Evolutionary conservation across 768 basidiomycete species (phyloP).

Genomic region (Pilatotrama ljubarskyi): DNA sequence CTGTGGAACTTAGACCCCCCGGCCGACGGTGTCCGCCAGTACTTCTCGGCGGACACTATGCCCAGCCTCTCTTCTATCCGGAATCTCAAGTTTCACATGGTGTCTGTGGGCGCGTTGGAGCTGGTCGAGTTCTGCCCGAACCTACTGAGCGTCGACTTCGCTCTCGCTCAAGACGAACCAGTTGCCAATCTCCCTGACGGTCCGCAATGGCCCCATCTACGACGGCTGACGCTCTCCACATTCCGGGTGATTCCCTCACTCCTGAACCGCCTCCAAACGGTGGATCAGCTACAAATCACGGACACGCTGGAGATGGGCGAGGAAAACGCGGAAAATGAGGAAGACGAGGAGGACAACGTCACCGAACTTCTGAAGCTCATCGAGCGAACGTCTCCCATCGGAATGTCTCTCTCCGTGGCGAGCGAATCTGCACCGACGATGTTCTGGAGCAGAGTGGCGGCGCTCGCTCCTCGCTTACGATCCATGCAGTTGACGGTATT

Average conservation of each 20-base stretch:
- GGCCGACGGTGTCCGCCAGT: background rate
- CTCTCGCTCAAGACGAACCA: background rate
- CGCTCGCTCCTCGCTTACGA: background rate
- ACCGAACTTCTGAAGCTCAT: background rate
- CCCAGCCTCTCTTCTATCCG: background rate
- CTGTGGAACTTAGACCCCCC: background rate
- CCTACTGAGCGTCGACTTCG: background rate
- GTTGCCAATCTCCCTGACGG: background rate
- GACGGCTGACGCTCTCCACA: background rate
- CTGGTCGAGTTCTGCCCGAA: conserved; percentile 2
- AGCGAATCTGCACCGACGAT: background rate
- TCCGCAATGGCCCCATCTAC: background rate
- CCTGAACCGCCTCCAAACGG: background rate
- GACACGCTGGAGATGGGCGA: background rate
- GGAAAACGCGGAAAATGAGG: background rate
- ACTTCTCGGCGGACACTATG: background rate
- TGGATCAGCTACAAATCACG: background rate
- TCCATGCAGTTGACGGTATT: background rate
- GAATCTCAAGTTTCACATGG: background rate
- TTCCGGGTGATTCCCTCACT: background rate
- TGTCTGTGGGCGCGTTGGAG: background rate
- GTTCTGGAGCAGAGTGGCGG: background rate
- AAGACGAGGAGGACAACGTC: background rate
- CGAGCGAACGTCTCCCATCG: background rate
- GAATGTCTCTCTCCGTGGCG: background rate